Evolutionary conservation across 257 asterid species (phyloP), one percentile per base, ranked within the genome.

Genomic region (Catharanthus roseus): DNA sequence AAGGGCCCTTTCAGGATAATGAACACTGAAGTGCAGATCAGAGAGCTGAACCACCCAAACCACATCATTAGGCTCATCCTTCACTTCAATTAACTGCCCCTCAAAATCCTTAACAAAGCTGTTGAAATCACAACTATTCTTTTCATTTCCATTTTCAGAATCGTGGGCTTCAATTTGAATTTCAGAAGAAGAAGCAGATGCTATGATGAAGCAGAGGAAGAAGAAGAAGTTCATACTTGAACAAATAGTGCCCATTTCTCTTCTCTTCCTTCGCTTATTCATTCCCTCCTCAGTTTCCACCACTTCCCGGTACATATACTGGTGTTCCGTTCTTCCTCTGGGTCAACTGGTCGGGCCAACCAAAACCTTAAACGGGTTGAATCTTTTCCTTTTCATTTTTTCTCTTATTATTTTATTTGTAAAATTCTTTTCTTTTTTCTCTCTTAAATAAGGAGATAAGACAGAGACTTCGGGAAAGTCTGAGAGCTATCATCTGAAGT

Each of bases 1-100:
- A 44, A 62, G 81, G 26, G 97, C 99, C 55, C 99, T 85, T 16
- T 87, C 83, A 4, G 97, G 97, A 60, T 87, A 89, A 80, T 95
- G 96, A 62, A 86, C 92, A 80, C 97, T 95, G 88, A 95, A 95
- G 81, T 91, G 97, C 68, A 95, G 97, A 89, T 91, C 99, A 71
- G 99, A 89, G 16, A 95, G 89, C 89, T 95, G 97, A 79, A 91
- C 99, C 77, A 89, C 79, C 99, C 97, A 95, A 69, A 79, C 92
- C 78, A 95, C 87, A 84, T 95, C 99, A 78, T 86, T 88, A 9
- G 96, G 92, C 19, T 84, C 86, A 33, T 77, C 87, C 41, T 77
- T 76, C 44, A 78, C 63, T 76, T 82, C 86, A 2, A 87, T 83
- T 69, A 74, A 61, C 65, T 76, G 74, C 67, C 90, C 79, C 62